Base-by-base conservation (phyloP, 768 basidiomycete genomes). In the Cystofilobasidium ferigula region DNA sequence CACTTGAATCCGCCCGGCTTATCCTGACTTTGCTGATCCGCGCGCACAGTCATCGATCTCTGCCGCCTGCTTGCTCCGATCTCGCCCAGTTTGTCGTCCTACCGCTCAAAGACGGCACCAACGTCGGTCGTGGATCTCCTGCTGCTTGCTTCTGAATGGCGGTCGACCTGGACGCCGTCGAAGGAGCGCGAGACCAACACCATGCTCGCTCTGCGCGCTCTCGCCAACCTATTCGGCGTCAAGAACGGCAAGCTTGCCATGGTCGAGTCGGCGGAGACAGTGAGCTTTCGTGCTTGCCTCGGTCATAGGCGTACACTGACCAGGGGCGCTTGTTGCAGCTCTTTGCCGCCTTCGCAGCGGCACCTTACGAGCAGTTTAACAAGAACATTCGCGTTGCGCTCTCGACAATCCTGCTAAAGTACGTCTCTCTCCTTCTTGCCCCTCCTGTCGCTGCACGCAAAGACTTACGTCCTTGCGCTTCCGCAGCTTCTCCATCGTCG, bases 341-440 rank as follows among this genome's bases (percentile, higher is more conserved):
- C 8, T 79, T 82, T 58, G 80, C 78, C 30, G 70, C 71, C 24
- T 86, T 85, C 85, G 76, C 80, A 22, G 74, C 75, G 30, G 78
- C 81, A 73, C 48, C 64, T 35, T 68, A 45, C 38, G 59, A 57
- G 42, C 63, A 64, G n/a, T 20, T 63, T 58, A 67, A 48, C 68
- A 69, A 67, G 59, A 71, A 89, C 85, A 79, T 88, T 42, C 77
- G 88, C 35, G 79, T 89, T 4, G 87, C 89, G 0, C 72, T 92
- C 56, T 85, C 87, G 5, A 93, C 92, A 0, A 77, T 92, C 40
- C 76, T 88, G 36, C 85, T 97, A 78, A 98, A 98, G 94, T 98
- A 70, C 71, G 87, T 80, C 24, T 28, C 43, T 34, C 22, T 34
- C 18, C 43, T 12, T 9, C 20, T n/a, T 32, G 22, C 45, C 30